These are phyloP conservation scores for Bothriochloa decipiens DNA, from an alignment of 176 grass and related monocot species.

Conservation along the genomic window DNA sequence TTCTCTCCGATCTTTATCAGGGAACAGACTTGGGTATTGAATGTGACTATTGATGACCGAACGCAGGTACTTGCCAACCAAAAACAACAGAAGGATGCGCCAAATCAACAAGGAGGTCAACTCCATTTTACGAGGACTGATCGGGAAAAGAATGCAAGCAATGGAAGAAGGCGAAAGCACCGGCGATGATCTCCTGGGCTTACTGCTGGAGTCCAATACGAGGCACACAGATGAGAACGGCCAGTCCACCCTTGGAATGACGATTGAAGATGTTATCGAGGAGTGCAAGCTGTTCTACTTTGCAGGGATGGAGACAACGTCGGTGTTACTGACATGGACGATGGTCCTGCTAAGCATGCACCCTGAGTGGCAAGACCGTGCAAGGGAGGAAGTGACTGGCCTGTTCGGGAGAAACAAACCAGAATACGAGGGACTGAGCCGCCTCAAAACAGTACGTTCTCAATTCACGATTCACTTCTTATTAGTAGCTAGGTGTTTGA, in stretches of 20 bases:
- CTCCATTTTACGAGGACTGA: conserved; percentile 47
- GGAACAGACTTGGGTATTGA: too few relatives aligned
- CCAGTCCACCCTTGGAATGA: conserved; percentile 48
- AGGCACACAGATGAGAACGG: conserved; percentile 30
- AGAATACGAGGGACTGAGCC: conserved; percentile 53
- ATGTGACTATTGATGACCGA: neutral
- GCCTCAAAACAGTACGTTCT: conserved; percentile 48
- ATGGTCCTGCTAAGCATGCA: conserved; percentile 66
- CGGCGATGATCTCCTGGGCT: conserved; percentile 49
- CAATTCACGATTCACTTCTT: neutral
- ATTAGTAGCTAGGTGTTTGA: neutral
- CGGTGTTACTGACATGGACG: conserved; percentile 64
- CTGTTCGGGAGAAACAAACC: conserved; percentile 57
- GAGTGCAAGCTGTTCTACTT: conserved; percentile 86
- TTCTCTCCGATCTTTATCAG: too few relatives aligned
- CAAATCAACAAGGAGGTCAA: conserved; percentile 43
- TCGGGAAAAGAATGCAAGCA: conserved; percentile 45
- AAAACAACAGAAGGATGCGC: conserved; percentile 54
- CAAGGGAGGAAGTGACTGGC: conserved; percentile 61
- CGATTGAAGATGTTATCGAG: conserved; percentile 61
- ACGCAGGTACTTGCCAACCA: conserved; percentile 49
- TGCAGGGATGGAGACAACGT: conserved; percentile 77
- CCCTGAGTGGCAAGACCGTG: conserved; percentile 58
- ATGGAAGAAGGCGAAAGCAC: conserved; percentile 36
- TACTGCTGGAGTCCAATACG: conserved; percentile 62